Base-by-base conservation (phyloP, 2,329 filamentous ascomycete genomes). In the Fusarium tricinctum region DNA sequence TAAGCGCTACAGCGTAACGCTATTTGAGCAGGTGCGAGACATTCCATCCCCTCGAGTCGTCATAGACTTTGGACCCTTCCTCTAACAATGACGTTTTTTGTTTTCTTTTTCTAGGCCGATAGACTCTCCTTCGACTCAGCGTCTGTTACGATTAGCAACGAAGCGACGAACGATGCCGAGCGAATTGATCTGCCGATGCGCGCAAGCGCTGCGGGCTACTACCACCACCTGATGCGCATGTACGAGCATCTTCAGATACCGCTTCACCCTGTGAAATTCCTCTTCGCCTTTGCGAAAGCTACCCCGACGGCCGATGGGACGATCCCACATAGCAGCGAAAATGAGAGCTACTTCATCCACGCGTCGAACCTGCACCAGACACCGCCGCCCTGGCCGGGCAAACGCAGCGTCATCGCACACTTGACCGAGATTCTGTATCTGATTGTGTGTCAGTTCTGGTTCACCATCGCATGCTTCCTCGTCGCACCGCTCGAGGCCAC, bases 171-270 rank as follows among this genome's bases (percentile, higher is more conserved):
- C 42, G 17, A 54, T 3, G 64, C 67, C 9, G 80, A 81, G 63
- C 75, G 78, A 12, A 72, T 82, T 33, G 79, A 82, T 52, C 55
- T 82, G 6, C 80, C 80, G 6, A 79, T 79, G 75, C 79, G 80
- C 26, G 77, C 78, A 6, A 74, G 73, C 54, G 76, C 77, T 1
- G 76, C 73, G 9, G 79, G 80, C 20, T 89, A 86, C 74, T 89
- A 89, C 70, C 73, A 76, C 46, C 86, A 88, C 63, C 76, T 89
- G 48, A 82, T 81, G 64, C 78, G 80, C 26, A 85, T 90, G 83
- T 89, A 89, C 73, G 78, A 84, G 26, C 79, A 87, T 66, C 76
- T 90, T 5, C 81, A 78, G 3, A 78, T 89, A 14, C 76, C 77
- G 8, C 85, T 86, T 60, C 80, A 82, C 40, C 77, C 81, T 14